Conservation (phyloP, 2,329 filamentous ascomycete genomes). For the Fusarium illudens region DNA sequence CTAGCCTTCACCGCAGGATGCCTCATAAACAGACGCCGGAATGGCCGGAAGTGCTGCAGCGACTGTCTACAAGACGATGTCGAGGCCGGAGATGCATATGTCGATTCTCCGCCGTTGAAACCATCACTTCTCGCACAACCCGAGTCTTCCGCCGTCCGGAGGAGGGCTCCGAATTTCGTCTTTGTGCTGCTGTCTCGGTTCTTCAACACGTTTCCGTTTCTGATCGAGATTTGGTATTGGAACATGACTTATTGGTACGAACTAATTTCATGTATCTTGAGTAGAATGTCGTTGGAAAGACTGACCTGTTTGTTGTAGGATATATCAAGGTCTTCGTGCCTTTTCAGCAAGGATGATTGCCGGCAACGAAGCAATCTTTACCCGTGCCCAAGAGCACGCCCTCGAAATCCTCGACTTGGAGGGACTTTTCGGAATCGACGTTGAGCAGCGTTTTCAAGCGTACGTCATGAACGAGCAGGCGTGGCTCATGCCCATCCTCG, state of each 20-base stretch:
- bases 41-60: not conserved
- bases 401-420: constrained; percentile 52
- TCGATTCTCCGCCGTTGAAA: constrained; percentile 37
- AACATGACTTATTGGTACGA: constrained; percentile 50
- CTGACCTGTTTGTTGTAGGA: constrained; percentile 35
- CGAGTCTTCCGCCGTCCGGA: constrained; percentile 23
- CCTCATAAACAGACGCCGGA: constrained; percentile 36
- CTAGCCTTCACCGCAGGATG: constrained; percentile 36
- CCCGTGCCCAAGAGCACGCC: constrained; percentile 51
- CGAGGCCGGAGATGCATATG: constrained; percentile 22
- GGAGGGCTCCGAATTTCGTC: constrained; percentile 36
- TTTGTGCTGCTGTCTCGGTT: constrained; percentile 43
- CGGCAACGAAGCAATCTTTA: constrained; percentile 49
- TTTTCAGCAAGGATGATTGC: constrained; percentile 52
- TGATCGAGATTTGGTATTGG: constrained; percentile 51
- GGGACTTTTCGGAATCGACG: constrained; percentile 46
- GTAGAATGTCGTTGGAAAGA: not conserved
- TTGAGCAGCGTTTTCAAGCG: constrained; percentile 52
- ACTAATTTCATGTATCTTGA: not conserved
- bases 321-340: constrained; percentile 56
- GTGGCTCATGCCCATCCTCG: constrained; percentile 51
- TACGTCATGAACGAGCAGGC: constrained; percentile 49
- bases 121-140: constrained; percentile 18
- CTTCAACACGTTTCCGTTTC: constrained; percentile 45
- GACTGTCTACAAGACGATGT: constrained; percentile 21